Base-by-base conservation (phyloP, 2,329 filamentous ascomycete genomes). In the Boeremia lycopersici region DNA sequence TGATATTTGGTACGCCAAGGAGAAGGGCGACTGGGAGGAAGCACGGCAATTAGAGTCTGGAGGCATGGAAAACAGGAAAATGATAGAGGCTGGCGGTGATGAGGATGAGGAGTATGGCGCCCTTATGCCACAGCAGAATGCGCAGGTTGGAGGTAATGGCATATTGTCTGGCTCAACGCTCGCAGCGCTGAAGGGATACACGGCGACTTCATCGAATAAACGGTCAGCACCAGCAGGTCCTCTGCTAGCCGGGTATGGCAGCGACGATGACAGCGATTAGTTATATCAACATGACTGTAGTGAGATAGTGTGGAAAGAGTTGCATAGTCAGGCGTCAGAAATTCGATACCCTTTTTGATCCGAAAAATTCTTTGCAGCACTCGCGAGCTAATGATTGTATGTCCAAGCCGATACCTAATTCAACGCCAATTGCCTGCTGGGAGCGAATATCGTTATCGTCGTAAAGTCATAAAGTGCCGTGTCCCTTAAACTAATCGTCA, bases 1-100 rank as follows among this genome's bases (percentile, higher is more conserved):
- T 71, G 89, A 95, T 59, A 87, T 99, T 25, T 96, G 96, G 84
- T 96, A 93, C 76, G 90, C 92, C 0, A 83, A 90, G 41, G 91
- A 93, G 31, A 84, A 86, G 63, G 86, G 84, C 42, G 86, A 86
- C 0, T 81, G 84, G 53, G 87, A 89, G 60, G 74, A 87, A 26
- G 86, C 89, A 68, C 80, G 86, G 42, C 81, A 89, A 64, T 81
- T 86, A 57, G 63, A 67, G 78, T 78, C 51, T 63, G 84, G 59
- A 80, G 89, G 77, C 78, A 82, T 84, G 19, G 83, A 83, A 54
- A 78, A 78, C 12, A 75, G 78, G 6, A 56, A 72, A 35, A 69
- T 82, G 70, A 74, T 84, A 33, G 82, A 83, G 60, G 68, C 72
- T 36, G 73, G 69, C 1, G 75, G 76, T 4, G 60, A 77, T 43